Base-by-base conservation (phyloP, 177 flowering plant species). In the Vitis hybrid region DNA sequence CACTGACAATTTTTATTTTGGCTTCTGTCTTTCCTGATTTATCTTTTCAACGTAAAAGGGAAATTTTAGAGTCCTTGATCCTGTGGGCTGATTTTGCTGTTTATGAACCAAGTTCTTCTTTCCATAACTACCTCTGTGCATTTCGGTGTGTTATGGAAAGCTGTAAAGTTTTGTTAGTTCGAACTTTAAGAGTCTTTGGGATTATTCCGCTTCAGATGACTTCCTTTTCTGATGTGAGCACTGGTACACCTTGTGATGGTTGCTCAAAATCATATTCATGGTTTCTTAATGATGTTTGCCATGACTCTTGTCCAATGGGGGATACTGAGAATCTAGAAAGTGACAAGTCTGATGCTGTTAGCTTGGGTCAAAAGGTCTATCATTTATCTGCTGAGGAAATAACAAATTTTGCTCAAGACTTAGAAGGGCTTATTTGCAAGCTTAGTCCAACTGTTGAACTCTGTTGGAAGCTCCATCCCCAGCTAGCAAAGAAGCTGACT, bases 401-500 rank as follows among this genome's bases (percentile, higher is more conserved):
- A 51, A 83, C 70, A 56, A 76, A 67, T 7, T 87, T 91, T 13
- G 75, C 75, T 55, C 66, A 74, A 64, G 80, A 78, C 68, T 76
- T 93, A 61, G 88, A 88, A 63, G 62, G 16, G 64, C 77, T 93
- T 33, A 79, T 89, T 67, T 62, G 67, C 52, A 87, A 86, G 78
- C 89, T 91, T 66, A 31, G 55, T 73, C 85, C 85, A 64, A 75
- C 89, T 16, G 57, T 90, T 62, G 97, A 93, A 62, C 80, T 51
- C 9, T 91, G 92, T 74, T 91, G 95, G 91, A 89, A 82, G 74
- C 81, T 91, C 71, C 95, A 93, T 78, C 88, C 64, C 77, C 88
- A 83, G 49, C 76, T 93, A 73, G 81, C 91, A 21, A 86, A 77
- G 74, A 91, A 84, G 72, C 72, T 93, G 65, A 73, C 78, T 16